phyloP scores from a whole-genome alignment of 2,329 filamentous ascomycete genomes.

The Emergomyces orientalis region DNA sequence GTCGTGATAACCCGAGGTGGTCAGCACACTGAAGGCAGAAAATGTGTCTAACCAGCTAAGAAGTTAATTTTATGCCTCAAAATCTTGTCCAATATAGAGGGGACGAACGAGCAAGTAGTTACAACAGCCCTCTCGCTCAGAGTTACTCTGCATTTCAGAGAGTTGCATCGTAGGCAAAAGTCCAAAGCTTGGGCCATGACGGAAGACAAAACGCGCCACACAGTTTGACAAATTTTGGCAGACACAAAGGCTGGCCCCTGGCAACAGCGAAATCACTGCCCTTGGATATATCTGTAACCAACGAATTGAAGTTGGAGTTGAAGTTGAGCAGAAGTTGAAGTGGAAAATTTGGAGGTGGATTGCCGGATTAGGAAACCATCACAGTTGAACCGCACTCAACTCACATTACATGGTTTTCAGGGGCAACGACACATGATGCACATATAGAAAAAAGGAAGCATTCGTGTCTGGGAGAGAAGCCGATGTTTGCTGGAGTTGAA shows the following conservation, averaged over 20 bases:
- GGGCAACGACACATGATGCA: not conserved
- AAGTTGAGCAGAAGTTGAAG: not conserved
- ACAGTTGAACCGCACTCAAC: not conserved
- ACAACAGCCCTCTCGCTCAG: slow-evolving; percentile 66
- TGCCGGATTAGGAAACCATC: slow-evolving; percentile 6
- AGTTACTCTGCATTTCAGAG: slow-evolving; percentile 61
- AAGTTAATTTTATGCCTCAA: slow-evolving; percentile 10
- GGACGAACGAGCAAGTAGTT: slow-evolving; percentile 70
- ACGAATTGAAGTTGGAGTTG: not conserved
- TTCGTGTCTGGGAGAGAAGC: not conserved
- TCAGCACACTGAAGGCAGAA: slow-evolving; percentile 72
- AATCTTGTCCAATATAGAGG: slow-evolving; percentile 9
- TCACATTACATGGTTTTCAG: not conserved
- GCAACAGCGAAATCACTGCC: not conserved
- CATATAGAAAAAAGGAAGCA: not conserved
- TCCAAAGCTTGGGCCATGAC: slow-evolving; percentile 51
- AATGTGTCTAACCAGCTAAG: slow-evolving; percentile 55
- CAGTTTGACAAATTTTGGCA: not conserved
- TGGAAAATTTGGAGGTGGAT: not conserved
- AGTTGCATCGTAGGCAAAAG: slow-evolving; percentile 66
- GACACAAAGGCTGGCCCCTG: not conserved
- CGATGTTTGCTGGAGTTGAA: not conserved
- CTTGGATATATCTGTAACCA: not conserved
- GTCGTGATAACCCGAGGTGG: slow-evolving; percentile 50
- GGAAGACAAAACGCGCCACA: not conserved